Percentiles rank a stretch among this genome's conserved stretches.
These are phyloP conservation scores for Laburnicola sp. DNA, from an alignment of 2,329 filamentous ascomycete species.

Conservation along the genomic window DNA sequence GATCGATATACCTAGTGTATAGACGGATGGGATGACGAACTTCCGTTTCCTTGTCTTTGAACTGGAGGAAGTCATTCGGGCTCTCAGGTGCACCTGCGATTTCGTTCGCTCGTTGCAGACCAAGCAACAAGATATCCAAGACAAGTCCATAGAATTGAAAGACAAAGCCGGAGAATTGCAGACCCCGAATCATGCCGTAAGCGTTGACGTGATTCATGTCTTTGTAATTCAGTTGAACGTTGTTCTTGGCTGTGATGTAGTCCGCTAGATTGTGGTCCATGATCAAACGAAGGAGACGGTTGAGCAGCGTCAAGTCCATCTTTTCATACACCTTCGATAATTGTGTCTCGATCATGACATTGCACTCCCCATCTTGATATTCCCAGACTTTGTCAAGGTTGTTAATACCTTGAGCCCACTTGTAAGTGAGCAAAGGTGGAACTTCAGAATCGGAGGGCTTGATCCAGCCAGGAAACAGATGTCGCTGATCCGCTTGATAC, in stretches of 20 bases:
- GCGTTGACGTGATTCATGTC: constrained; percentile 99
- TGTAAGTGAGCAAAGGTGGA: constrained; percentile 90
- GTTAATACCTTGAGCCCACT: constrained; percentile 99
- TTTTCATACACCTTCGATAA: constrained; percentile 99
- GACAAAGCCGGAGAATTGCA: constrained; percentile 97
- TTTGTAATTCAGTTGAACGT: constrained; percentile 98
- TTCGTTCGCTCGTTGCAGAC: constrained; percentile 93
- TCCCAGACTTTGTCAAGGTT: constrained; percentile 96
- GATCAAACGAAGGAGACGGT: constrained; percentile 87
- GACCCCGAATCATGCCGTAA: constrained; percentile 95
- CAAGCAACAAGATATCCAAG: constrained; percentile 87
- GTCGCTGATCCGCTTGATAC: constrained; percentile 97
- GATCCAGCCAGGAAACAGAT: constrained; percentile 97
- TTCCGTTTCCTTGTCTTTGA: constrained; percentile 90
- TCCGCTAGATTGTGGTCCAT: constrained; percentile 99
- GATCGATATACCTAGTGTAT: constrained; percentile 98
- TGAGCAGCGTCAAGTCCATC: constrained; percentile 93
- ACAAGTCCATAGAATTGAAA: constrained; percentile 99
- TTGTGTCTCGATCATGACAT: constrained; percentile 97
- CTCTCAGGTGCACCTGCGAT: constrained; percentile 92
- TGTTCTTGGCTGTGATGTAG: constrained; percentile 99
- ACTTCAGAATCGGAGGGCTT: constrained; percentile 99
- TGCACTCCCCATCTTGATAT: constrained; percentile 89
- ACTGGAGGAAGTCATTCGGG: constrained; percentile 97
- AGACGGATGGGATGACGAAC: constrained; percentile 91